A percentile compares a stretch with the other conserved stretches of the same genome.
phyloP scores from a whole-genome alignment of 148 eudicot genomes.

The Arctostaphylos glauca region DNA sequence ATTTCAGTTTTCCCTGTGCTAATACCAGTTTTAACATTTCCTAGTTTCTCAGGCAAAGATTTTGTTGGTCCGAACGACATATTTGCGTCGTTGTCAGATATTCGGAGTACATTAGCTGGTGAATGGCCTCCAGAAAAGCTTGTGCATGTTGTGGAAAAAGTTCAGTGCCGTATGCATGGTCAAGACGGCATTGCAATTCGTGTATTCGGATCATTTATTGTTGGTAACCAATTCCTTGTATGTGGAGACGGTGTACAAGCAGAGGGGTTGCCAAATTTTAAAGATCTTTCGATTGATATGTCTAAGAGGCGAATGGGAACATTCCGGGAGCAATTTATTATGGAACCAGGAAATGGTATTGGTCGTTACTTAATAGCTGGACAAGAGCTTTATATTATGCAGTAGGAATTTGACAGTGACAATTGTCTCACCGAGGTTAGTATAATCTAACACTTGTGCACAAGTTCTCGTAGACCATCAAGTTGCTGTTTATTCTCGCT shows the following conservation, averaged over 20 bases:
- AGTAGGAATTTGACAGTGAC: slow-evolving; percentile 20
- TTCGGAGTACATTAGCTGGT: slow-evolving; percentile 75
- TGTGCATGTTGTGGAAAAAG: slow-evolving; percentile 86
- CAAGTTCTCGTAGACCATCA: not conserved
- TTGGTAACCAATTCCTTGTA: slow-evolving; percentile 80
- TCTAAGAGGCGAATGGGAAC: slow-evolving; percentile 67
- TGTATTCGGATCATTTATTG: slow-evolving; percentile 76
- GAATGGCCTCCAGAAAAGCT: slow-evolving; percentile 90
- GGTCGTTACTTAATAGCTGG: slow-evolving; percentile 62
- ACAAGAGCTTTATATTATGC: slow-evolving; percentile 85
- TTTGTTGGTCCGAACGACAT: slow-evolving; percentile 52
- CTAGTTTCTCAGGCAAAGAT: slow-evolving; percentile 76
- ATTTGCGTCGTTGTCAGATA: slow-evolving; percentile 47
- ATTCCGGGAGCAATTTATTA: slow-evolving; percentile 79
- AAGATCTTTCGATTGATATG: slow-evolving; percentile 68
- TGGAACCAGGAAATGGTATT: slow-evolving; percentile 62
- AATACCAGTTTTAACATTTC: slow-evolving; percentile 10
- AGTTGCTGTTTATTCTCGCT: not conserved
- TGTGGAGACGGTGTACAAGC: slow-evolving; percentile 94
- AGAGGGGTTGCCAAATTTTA: slow-evolving; percentile 84
- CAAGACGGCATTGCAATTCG: slow-evolving; percentile 76
- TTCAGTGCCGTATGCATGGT: slow-evolving; percentile 85
- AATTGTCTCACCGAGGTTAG: slow-evolving; percentile 14
- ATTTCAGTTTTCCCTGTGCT: slow-evolving; percentile 15
- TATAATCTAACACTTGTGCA: not conserved